Conservation (phyloP, 371 early-diverging fungal species). For the Rhizopus sp. region DNA sequence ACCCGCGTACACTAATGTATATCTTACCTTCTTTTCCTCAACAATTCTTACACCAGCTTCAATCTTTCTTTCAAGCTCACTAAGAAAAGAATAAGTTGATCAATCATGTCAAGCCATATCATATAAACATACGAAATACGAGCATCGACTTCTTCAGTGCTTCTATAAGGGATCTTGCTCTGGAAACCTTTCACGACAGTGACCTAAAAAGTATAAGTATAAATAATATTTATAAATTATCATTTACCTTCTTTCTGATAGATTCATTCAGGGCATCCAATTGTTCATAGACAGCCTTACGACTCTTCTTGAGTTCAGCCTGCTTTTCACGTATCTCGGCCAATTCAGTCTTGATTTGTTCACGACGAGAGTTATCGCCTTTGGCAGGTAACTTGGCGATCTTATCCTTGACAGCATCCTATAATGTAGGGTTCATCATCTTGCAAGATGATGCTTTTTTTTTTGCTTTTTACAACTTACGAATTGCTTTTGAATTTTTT, state of each 20-base stretch:
- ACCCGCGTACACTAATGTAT: background rate
- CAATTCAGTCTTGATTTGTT: constrained; percentile 61
- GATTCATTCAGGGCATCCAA: constrained; percentile 67
- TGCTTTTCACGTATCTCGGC: constrained; percentile 66
- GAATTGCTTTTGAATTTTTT: constrained; percentile 57
- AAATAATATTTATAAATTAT: background rate
- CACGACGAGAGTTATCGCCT: constrained; percentile 48
- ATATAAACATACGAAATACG: constrained; percentile 64
- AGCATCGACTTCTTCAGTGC: constrained; percentile 75
- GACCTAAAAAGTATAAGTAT: constrained; percentile 15
- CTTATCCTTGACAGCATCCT: constrained; percentile 65
- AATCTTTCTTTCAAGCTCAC: constrained; percentile 77
- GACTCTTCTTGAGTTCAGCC: constrained; percentile 55
- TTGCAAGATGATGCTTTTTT: constrained; percentile 4
- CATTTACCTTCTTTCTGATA: constrained; percentile 71
- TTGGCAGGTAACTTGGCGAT: constrained; percentile 51
- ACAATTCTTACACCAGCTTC: constrained; percentile 78
- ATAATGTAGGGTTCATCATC: constrained; percentile 5
- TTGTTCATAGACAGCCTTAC: constrained; percentile 63
- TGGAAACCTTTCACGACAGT: constrained; percentile 51
- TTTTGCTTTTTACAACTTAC: constrained; percentile 34
- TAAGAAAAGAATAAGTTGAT: constrained; percentile 20
- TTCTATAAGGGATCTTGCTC: constrained; percentile 79
- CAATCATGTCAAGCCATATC: too few relatives aligned
- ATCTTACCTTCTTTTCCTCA: constrained; percentile 77